Conservation (phyloP, 2,329 filamentous ascomycete species). For the Passalora sequoiae region DNA sequence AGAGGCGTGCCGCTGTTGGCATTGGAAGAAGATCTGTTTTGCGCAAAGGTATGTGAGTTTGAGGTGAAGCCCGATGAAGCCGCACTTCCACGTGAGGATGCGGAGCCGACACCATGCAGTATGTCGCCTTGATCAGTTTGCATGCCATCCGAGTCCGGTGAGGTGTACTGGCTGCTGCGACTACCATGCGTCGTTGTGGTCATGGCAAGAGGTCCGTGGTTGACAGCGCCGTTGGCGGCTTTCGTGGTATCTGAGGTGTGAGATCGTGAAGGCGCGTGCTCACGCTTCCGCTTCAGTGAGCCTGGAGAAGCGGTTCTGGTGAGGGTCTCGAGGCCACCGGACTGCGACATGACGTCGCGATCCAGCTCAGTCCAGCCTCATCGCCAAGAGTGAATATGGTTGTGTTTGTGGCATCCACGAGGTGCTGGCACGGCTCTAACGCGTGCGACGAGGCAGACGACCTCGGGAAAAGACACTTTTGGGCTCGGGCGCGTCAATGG, state of each 20-base stretch:
- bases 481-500: not conserved
- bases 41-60: conserved; percentile 48
- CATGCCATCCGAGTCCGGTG: conserved; percentile 29
- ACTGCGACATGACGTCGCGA: conserved; percentile 31
- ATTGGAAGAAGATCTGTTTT: conserved; percentile 52
- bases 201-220: not conserved
- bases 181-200: conserved; percentile 13
- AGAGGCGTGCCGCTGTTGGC: conserved; percentile 58
- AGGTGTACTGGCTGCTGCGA: conserved; percentile 24
- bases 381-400: conserved; percentile 9
- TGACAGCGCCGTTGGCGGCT: conserved; percentile 12
- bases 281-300: conserved; percentile 30
- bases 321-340: conserved; percentile 21
- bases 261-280: conserved; percentile 12
- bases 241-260: conserved; percentile 9
- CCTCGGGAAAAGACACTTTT: not conserved
- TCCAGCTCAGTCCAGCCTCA: conserved; percentile 18
- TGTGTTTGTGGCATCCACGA: conserved; percentile 3
- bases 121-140: conserved; percentile 54
- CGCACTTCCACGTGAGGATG: conserved; percentile 64
- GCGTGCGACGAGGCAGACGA: not conserved
- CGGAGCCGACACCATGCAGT: conserved; percentile 65
- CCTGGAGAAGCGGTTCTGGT: conserved; percentile 21
- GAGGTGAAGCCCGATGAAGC: conserved; percentile 66
- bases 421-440: not conserved